Percentiles rank a stretch among this genome's conserved stretches.
These are phyloP conservation scores for Aquanectria penicillioides DNA, from an alignment of 2,329 filamentous ascomycete genomes.

Conservation along the genomic window DNA sequence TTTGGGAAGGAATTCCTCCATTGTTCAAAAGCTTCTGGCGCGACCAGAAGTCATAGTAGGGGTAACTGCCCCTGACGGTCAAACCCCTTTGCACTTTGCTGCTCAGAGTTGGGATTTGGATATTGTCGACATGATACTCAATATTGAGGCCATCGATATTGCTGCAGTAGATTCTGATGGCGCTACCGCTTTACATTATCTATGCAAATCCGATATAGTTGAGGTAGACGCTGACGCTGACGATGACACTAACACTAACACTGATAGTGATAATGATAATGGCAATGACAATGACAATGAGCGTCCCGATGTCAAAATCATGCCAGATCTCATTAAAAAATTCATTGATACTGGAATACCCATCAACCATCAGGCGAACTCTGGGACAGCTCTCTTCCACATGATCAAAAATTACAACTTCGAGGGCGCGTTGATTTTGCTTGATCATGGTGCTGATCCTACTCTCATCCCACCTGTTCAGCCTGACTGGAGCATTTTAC, in stretches of 20 bases:
- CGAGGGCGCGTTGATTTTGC: neutral
- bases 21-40: constrained; percentile 12
- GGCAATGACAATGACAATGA: too few relatives aligned
- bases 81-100: constrained; percentile 20
- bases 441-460: constrained; percentile 16
- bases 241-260: too few relatives aligned
- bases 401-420: neutral
- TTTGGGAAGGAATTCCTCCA: neutral
- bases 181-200: constrained; percentile 10
- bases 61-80: neutral
- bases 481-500: constrained; percentile 17
- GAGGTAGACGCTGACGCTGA: too few relatives aligned
- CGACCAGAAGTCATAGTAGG: constrained; percentile 5
- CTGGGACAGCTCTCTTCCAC: constrained; percentile 8
- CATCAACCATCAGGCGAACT: constrained; percentile 1
- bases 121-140: neutral
- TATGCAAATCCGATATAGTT: neutral
- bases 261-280: too few relatives aligned
- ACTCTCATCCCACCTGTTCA: constrained; percentile 2
- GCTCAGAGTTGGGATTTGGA: neutral
- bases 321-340: neutral
- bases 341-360: constrained; percentile 3
- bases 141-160: neutral
- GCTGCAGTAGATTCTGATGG: constrained; percentile 1
- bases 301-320: too few relatives aligned